Evolutionary conservation across 1,284 basidiomycete species (phyloP).

Genomic region (Ganoderma leucocontextum): DNA sequence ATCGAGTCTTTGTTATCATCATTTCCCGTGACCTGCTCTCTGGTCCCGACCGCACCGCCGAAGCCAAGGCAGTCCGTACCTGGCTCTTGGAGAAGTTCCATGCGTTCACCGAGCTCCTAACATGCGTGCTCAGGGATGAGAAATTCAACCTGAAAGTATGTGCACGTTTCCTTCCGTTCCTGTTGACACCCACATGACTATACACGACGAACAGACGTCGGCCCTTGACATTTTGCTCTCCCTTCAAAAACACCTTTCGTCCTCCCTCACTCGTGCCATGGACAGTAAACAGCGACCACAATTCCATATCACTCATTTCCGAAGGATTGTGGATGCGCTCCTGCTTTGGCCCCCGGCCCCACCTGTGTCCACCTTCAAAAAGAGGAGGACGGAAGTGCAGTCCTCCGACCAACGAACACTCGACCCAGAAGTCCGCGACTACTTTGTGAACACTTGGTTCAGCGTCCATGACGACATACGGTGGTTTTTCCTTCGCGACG

Average conservation of each 20-base stretch:
- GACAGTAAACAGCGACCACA: conserved; percentile 54
- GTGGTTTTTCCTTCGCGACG: conserved; percentile 92
- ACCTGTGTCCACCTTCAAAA: conserved; percentile 42
- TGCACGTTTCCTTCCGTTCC: conserved; percentile 12
- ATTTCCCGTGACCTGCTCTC: conserved; percentile 66
- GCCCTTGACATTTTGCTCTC: conserved; percentile 84
- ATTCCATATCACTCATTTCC: conserved; percentile 76
- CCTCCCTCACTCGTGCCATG: conserved; percentile 55
- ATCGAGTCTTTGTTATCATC: conserved; percentile 79
- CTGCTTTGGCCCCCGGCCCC: conserved; percentile 67
- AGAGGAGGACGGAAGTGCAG: conserved; percentile 29
- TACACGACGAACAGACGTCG: conserved; percentile 61
- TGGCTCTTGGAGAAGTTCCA: conserved; percentile 82
- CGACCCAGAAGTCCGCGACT: conserved; percentile 66
- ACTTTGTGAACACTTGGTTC: conserved; percentile 77
- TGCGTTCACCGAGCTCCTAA: conserved; percentile 71
- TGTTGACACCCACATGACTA: conserved; percentile 12
- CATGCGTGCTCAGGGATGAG: conserved; percentile 76
- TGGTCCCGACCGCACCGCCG: conserved; percentile 47
- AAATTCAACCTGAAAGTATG: conserved; percentile 70
- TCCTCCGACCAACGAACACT: conserved; percentile 46
- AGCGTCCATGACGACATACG: conserved; percentile 89
- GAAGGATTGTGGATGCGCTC: conserved; percentile 67
- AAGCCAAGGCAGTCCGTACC: conserved; percentile 69
- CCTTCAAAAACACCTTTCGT: conserved; percentile 80